Conservation (phyloP, 345 rosid species). For the Dipteronia dyeriana region DNA sequence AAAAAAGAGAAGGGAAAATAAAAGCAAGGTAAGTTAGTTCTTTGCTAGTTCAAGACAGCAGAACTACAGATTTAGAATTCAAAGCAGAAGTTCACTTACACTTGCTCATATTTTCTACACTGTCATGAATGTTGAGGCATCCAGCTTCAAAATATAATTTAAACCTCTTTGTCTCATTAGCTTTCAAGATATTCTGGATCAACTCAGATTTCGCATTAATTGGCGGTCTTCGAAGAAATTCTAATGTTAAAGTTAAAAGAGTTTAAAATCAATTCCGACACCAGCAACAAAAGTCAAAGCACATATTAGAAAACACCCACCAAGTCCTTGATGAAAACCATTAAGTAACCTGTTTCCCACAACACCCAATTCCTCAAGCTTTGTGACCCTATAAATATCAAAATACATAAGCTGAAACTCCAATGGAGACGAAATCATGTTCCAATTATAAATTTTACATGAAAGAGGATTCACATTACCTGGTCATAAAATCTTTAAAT, state of each 20-base stretch:
- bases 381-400: slow-evolving; percentile 43
- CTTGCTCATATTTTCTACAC: slow-evolving; percentile 52
- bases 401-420: background rate
- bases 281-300: background rate
- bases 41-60: background rate
- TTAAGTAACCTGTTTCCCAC: slow-evolving; percentile 47
- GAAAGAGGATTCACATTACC: slow-evolving; percentile 30
- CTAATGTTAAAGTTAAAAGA: slow-evolving; percentile 30
- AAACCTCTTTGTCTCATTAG: slow-evolving; percentile 62
- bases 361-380: slow-evolving; percentile 59
- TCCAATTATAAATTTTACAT: background rate
- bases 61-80: background rate
- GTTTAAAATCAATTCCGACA: background rate
- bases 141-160: slow-evolving; percentile 63
- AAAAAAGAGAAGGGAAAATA: too few relatives aligned
- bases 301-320: slow-evolving; percentile 29
- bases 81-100: slow-evolving; percentile 42
- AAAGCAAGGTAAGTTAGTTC: background rate
- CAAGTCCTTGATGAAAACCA: slow-evolving; percentile 57
- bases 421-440: background rate
- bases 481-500: slow-evolving; percentile 50
- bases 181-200: slow-evolving; percentile 49
- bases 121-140: slow-evolving; percentile 44
- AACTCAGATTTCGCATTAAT: slow-evolving; percentile 46
- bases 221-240: slow-evolving; percentile 61